phyloP scores from a whole-genome alignment of 148 eudicot genomes.

The Polygonum aviculare region DNA sequence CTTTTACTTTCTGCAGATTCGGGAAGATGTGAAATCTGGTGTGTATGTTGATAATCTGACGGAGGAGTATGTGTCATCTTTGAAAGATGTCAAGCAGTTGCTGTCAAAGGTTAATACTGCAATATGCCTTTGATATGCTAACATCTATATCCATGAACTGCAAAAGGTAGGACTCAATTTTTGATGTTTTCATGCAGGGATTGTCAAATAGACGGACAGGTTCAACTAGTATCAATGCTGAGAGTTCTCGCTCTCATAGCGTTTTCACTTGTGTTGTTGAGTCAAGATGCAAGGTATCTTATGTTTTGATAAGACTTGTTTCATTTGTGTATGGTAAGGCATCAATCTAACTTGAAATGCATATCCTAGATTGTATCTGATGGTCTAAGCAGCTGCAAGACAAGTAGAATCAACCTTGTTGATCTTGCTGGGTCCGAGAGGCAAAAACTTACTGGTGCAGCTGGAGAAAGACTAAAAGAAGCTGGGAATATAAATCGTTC shows the following conservation, averaged over 20 bases:
- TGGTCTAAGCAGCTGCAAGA: conserved; percentile 74
- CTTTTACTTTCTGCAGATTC: conserved; percentile 39
- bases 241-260: conserved; percentile 98
- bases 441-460: conserved; percentile 93
- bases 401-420: conserved; percentile 87
- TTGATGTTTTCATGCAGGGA: conserved; percentile 41
- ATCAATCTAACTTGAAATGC: conserved; percentile 7
- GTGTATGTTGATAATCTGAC: conserved; percentile 92
- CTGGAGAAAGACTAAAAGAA: conserved; percentile 96
- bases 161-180: background rate
- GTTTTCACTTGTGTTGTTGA: conserved; percentile 96
- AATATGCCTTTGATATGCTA: background rate
- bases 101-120: conserved; percentile 54
- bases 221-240: conserved; percentile 83
- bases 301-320: conserved; percentile 2
- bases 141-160: background rate
- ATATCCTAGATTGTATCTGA: conserved; percentile 57
- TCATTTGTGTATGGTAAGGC: background rate
- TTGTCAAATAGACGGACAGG: conserved; percentile 82
- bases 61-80: conserved; percentile 65
- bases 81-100: conserved; percentile 72
- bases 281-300: conserved; percentile 81
- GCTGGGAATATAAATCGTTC: conserved; percentile 96
- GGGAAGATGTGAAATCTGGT: conserved; percentile 92
- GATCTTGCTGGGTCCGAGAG: conserved; percentile 99